Conservation (phyloP, 108 stramenopile species). For the Skeletonema potamos region DNA sequence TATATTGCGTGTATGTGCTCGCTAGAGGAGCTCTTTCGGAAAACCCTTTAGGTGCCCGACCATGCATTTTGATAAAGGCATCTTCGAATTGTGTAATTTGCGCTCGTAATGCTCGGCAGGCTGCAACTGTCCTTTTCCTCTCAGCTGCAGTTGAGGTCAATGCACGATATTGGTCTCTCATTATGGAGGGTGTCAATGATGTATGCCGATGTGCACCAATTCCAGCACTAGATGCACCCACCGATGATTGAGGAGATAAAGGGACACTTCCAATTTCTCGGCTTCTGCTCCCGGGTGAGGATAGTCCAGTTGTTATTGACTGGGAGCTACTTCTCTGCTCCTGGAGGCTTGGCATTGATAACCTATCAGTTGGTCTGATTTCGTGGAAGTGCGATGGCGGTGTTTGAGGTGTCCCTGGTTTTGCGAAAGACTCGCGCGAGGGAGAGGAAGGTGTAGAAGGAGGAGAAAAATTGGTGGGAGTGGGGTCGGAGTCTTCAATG, state of each 20-base stretch:
- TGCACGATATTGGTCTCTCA: conserved; percentile 69
- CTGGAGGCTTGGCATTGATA: conserved; percentile 12
- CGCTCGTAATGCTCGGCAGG: conserved; percentile 83
- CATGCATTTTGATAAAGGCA: conserved; percentile 75
- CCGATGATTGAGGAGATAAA: conserved; percentile 38
- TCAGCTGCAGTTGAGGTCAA: conserved; percentile 85
- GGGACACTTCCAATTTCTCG: conserved; percentile 18
- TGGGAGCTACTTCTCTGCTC: conserved; percentile 27
- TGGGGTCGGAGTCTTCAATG: conserved; percentile 18
- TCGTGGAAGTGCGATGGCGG: conserved; percentile 29
- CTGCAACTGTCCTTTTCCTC: conserved; percentile 83
- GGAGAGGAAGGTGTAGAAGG: conserved; percentile 34
- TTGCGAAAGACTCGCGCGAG: conserved; percentile 13
- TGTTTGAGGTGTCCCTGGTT: conserved; percentile 28
- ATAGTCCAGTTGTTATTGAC: conserved; percentile 35
- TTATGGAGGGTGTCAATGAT: conserved; percentile 37
- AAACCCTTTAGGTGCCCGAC: conserved; percentile 78
- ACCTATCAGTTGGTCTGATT: conserved; percentile 9
- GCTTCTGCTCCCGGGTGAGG: conserved; percentile 12
- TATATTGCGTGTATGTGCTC: conserved; percentile 85
- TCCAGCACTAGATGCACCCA: conserved; percentile 40
- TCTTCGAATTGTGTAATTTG: conserved; percentile 90
- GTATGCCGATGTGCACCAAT: conserved; percentile 40
- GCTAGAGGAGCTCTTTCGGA: conserved; percentile 85
- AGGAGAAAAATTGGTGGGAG: conserved; percentile 8